Evolutionary conservation across 805 yeast genomes (phyloP), one percentile per base, ranked within the genome.

Genomic region (Wickerhamomyces subpelliculosus): DNA sequence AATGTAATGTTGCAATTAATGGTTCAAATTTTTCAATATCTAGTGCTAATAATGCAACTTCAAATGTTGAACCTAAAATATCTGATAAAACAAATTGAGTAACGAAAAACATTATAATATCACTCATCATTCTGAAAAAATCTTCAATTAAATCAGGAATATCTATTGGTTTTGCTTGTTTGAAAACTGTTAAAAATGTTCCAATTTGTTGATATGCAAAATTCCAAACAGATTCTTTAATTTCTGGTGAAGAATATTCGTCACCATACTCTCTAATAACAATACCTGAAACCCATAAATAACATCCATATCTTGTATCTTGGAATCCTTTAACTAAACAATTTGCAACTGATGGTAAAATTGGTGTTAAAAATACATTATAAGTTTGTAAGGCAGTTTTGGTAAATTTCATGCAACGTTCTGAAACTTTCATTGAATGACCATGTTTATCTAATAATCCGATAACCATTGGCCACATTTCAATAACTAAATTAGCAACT

Each of bases 201-300:
- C 62, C 52, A 42, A 80, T 65, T 58, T 85, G 95, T 36, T 78
- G 72, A 41, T 76, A 58, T 1, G 89, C 81, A 61, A 88, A 87
- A 37, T 72, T 67, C 81, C 86, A 87, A 16, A 84, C 78, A 3
- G 84, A 73, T 22, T 68, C 69, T 45, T 73, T 75, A 17, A 78
- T 62, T 4, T 65, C 69, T 8, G 57, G 69, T n/a, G 62, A 59
- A 21, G 60, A 62, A 41, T 65, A 72, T 33, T 71, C 77, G 46
- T 78, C 81, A 23, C 80, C 77, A 58, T 70, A 89, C 43, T 85
- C 90, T 40, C 84, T 75, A 37, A 84, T 76, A 21, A 88, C 64
- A 9, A 83, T 70, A 8, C 96, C 97, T 3, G 95, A 80, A 12
- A 85, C 90, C 93, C 95, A 89, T 39, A 89, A 62, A 54, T 82